Base-by-base conservation (phyloP, 208 protist genomes). In the Novymonas esmeraldas region DNA sequence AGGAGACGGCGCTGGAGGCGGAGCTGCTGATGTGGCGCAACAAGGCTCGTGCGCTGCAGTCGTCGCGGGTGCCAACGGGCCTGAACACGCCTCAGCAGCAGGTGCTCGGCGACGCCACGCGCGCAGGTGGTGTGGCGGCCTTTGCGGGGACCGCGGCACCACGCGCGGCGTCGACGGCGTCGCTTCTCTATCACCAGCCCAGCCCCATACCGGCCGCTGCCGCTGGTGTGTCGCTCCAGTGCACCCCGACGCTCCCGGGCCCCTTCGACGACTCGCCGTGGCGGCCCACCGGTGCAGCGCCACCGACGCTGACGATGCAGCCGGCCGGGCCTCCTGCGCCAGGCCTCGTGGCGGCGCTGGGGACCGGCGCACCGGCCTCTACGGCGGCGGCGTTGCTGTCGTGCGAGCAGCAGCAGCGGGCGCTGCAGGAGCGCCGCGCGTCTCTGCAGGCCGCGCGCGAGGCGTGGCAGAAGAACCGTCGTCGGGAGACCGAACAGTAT, bases 361-460 rank as follows among this genome's bases (percentile, higher is more conserved):
- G n/a, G 13, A 56, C 11, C 26, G 26, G 56, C 18, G 22, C 46
- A 10, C 39, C 44, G 13, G 14, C 52, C 7, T 29, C 22, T 62
- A 33, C 73, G 4, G 52, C n/a, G 3, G 84, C 87, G 29, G 78
- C 78, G 0, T n/a, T 79, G 10, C 64, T 52, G 2, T 86, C 80
- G 57, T 69, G 70, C 16, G 48, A 66, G 28, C 49, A 71, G 14
- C 64, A 73, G 34, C 63, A 68, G 49, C 58, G 60, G n/a, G 46
- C 18, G 16, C 33, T 79, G 29, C 75, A 58, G 50, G 51, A 71
- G 28, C 76, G 77, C 5, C 81, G 81, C 59, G 63, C 78, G 26
- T 45, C 76, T 4, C 66, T 87, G 22, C 48, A 65, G 33, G 62
- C 58, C 1, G 73, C 69, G 26, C 79, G 79, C 13, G 70, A 73